Percentiles rank a stretch among this genome's conserved stretches.
These are phyloP conservation scores for Pyrenochaeta sp. DNA, from an alignment of 2,329 filamentous ascomycete genomes.

Conservation along the genomic window DNA sequence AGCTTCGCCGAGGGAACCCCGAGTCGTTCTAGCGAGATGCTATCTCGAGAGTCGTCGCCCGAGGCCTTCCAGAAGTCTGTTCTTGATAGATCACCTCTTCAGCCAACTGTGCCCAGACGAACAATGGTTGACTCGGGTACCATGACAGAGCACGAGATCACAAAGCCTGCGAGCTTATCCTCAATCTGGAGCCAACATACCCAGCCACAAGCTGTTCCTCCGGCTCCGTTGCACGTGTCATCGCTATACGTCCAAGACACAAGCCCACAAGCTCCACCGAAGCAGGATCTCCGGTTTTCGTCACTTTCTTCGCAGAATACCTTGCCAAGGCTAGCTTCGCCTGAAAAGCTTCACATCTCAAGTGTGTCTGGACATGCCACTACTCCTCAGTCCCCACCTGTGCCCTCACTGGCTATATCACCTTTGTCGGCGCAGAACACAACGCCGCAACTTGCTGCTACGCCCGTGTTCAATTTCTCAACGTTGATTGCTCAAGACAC, in stretches of 20 bases:
- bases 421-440: slow-evolving; percentile 33
- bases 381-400: slow-evolving; percentile 24
- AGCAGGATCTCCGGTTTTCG: slow-evolving; percentile 31
- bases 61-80: slow-evolving; percentile 34
- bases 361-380: slow-evolving; percentile 39
- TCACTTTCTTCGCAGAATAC: slow-evolving; percentile 33
- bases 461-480: slow-evolving; percentile 27
- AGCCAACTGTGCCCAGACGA: slow-evolving; percentile 34
- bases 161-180: slow-evolving; percentile 41
- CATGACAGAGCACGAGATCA: slow-evolving; percentile 69
- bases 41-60: slow-evolving; percentile 45
- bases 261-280: slow-evolving; percentile 25
- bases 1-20: slow-evolving; percentile 48
- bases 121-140: slow-evolving; percentile 67
- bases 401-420: slow-evolving; percentile 27
- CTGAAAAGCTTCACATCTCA: slow-evolving; percentile 34
- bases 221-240: slow-evolving; percentile 31
- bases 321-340: slow-evolving; percentile 22
- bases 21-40: slow-evolving; percentile 41
- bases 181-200: slow-evolving; percentile 42
- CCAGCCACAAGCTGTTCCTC: slow-evolving; percentile 27
- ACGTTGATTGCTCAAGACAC: slow-evolving; percentile 34
- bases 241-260: slow-evolving; percentile 41
- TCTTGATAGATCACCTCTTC: slow-evolving; percentile 32
- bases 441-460: slow-evolving; percentile 23